Conservation (phyloP, 345 rosid species). For the Lepidium sativum region DNA sequence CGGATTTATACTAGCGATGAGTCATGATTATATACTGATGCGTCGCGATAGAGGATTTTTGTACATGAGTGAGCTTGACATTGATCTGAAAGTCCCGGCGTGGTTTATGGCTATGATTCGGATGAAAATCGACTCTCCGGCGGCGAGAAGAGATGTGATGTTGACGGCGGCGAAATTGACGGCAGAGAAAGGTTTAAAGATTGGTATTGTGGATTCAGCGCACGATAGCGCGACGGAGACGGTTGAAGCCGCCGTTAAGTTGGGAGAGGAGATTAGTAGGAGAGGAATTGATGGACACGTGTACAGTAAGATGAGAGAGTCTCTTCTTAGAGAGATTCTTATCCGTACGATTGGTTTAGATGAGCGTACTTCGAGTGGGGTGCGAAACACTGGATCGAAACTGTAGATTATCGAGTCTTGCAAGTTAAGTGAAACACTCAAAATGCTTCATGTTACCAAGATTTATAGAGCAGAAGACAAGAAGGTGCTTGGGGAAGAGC, state of each 20-base stretch:
- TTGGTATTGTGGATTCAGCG: slow-evolving; percentile 45
- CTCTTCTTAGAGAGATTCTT: slow-evolving; percentile 23
- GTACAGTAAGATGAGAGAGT: slow-evolving; percentile 44
- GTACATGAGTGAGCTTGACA: slow-evolving; percentile 72
- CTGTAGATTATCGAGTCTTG: background rate
- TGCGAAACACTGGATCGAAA: slow-evolving; percentile 4
- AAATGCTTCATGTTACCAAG: too few relatives aligned
- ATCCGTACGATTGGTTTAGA: slow-evolving; percentile 7
- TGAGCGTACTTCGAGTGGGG: slow-evolving; percentile 7
- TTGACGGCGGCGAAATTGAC: slow-evolving; percentile 47
- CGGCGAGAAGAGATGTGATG: slow-evolving; percentile 36
- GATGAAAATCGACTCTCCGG: slow-evolving; percentile 34
- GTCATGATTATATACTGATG: slow-evolving; percentile 62
- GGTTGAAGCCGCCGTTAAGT: slow-evolving; percentile 34
- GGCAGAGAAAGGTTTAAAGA: slow-evolving; percentile 36
- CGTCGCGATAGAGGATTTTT: slow-evolving; percentile 57
- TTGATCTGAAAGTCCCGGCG: slow-evolving; percentile 35
- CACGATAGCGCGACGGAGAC: slow-evolving; percentile 44
- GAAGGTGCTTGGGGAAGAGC: too few relatives aligned
- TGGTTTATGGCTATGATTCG: slow-evolving; percentile 36
- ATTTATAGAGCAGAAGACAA: too few relatives aligned
- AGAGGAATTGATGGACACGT: slow-evolving; percentile 43
- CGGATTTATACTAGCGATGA: slow-evolving; percentile 43
- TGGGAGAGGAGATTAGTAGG: slow-evolving; percentile 34
- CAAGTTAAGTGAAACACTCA: too few relatives aligned